phyloP scores from a whole-genome alignment of 805 yeast species.

The Schizosaccharomyces cryophilus region DNA sequence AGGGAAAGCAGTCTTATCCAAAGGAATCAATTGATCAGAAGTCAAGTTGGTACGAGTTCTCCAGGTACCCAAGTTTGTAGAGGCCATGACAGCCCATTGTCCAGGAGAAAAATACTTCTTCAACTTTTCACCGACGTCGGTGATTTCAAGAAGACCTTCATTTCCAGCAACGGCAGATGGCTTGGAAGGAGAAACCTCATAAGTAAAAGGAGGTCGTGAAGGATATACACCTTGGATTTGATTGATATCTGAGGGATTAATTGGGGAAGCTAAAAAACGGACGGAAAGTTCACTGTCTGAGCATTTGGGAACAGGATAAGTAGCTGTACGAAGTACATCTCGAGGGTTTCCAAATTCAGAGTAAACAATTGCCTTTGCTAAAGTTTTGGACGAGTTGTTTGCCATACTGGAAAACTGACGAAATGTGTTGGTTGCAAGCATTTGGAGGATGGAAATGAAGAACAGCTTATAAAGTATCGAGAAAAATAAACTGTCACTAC shows the following conservation, averaged over 20 bases:
- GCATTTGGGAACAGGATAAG: background rate
- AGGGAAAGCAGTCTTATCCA: slow-evolving; percentile 22
- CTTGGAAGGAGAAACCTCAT: slow-evolving; percentile 23
- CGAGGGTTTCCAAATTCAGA: slow-evolving; percentile 34
- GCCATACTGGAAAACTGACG: too few relatives aligned
- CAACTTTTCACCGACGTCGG: slow-evolving; percentile 39
- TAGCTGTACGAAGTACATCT: slow-evolving; percentile 13
- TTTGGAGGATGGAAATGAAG: too few relatives aligned
- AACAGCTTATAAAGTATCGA: too few relatives aligned
- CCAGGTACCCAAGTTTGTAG: slow-evolving; percentile 83
- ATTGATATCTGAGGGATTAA: slow-evolving; percentile 75
- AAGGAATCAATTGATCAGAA: slow-evolving; percentile 28
- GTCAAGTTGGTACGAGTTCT: slow-evolving; percentile 43
- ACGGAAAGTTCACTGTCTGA: background rate
- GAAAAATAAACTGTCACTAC: too few relatives aligned
- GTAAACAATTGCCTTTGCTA: slow-evolving; percentile 30
- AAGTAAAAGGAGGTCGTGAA: slow-evolving; percentile 36
- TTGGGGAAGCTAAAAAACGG: slow-evolving; percentile 46
- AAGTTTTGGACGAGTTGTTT: background rate
- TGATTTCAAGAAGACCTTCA: slow-evolving; percentile 74
- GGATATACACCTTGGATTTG: slow-evolving; percentile 77
- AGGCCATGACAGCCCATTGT: slow-evolving; percentile 69
- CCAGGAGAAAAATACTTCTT: slow-evolving; percentile 25
- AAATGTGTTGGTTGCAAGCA: too few relatives aligned
- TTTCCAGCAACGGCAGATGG: slow-evolving; percentile 79